These are phyloP conservation scores for Aspergillus sp. DNA, from an alignment of 2,329 filamentous ascomycete species.

Conservation along the genomic window DNA sequence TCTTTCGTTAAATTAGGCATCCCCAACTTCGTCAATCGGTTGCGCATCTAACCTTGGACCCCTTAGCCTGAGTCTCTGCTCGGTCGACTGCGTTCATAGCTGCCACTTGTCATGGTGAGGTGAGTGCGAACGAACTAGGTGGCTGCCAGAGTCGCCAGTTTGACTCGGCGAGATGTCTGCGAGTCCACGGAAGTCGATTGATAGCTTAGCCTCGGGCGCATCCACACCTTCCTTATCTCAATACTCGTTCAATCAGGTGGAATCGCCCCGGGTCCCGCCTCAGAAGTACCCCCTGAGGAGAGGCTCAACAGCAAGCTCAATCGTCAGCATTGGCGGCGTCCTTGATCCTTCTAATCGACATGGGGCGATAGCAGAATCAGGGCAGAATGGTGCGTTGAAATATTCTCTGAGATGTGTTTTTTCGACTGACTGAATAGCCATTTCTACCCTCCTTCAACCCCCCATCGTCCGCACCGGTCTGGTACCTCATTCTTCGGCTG, in stretches of 20 bases:
- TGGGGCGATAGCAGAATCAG: constrained; percentile 69
- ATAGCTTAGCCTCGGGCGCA: constrained; percentile 60
- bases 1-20: not conserved
- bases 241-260: constrained; percentile 39
- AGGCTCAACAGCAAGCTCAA: constrained; percentile 83
- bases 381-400: constrained; percentile 68
- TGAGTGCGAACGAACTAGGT: constrained; percentile 32
- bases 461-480: constrained; percentile 88
- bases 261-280: constrained; percentile 35
- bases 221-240: constrained; percentile 55
- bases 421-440: constrained; percentile 56
- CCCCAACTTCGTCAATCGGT: not conserved
- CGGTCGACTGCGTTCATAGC: constrained; percentile 8
- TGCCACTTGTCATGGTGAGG: constrained; percentile 38
- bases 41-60: not conserved
- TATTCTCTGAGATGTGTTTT: not conserved
- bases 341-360: constrained; percentile 65
- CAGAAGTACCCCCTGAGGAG: constrained; percentile 54
- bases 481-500: constrained; percentile 68
- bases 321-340: constrained; percentile 81
- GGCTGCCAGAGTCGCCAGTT: constrained; percentile 35
- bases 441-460: constrained; percentile 88
- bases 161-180: constrained; percentile 58
- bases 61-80: not conserved
- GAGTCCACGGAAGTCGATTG: constrained; percentile 63